Percentiles rank a stretch among this genome's conserved stretches.
Evolutionary conservation across 805 yeast genomes (phyloP).

Genomic region (Candida vartiovaarae): DNA sequence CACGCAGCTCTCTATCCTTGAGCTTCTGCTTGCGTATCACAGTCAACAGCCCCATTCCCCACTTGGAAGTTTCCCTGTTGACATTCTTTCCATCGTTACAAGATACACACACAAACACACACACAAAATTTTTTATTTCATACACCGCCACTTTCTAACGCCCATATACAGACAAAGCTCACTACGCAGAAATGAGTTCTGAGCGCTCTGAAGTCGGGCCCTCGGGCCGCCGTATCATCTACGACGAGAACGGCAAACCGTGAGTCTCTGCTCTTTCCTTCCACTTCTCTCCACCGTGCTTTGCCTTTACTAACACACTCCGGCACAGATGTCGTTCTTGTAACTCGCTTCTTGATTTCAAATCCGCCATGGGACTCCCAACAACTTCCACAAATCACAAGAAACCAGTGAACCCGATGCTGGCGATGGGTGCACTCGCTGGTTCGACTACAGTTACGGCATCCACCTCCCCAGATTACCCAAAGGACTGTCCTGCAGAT

Average conservation of each 20-base stretch:
- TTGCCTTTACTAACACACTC: conserved; percentile 1
- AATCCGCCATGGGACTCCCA: conserved; percentile 39
- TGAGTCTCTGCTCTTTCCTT: conserved; percentile 33
- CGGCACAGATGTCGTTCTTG: conserved; percentile 66
- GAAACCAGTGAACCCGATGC: background rate
- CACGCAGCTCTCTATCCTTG: conserved; percentile 70
- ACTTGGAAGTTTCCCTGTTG: no score
- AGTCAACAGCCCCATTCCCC: conserved; percentile 68
- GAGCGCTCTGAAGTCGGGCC: conserved; percentile 42
- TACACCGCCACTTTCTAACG: no score
- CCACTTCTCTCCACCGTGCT: background rate
- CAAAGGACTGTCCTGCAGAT: conserved; percentile 76
- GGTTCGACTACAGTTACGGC: conserved; percentile 13
- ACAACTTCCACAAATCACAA: background rate
- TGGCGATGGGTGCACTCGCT: conserved; percentile 3
- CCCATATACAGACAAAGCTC: background rate
- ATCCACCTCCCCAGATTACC: no score
- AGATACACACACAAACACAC: no score
- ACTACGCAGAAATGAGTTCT: background rate
- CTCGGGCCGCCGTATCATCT: conserved; percentile 60
- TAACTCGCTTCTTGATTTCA: conserved; percentile 75
- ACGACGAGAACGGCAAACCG: conserved; percentile 93
- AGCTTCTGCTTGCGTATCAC: conserved; percentile 76
- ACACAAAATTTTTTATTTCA: no score
- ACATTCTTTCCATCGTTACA: no score